phyloP scores from a whole-genome alignment of 2,329 filamentous ascomycete genomes.

The Incumbomyces lentus region DNA sequence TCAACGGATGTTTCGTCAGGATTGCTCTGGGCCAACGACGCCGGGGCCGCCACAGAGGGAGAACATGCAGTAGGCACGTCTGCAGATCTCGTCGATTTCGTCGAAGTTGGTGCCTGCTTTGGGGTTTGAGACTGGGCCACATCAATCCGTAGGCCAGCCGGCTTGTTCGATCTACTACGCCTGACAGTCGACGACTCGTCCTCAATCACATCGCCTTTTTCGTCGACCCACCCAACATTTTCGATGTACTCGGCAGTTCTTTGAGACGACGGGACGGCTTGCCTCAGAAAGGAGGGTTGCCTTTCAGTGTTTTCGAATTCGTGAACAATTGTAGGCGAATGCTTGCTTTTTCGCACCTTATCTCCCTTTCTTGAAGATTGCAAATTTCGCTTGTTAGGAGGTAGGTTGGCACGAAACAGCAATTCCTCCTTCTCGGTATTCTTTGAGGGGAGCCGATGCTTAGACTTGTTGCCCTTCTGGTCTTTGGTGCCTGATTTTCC shows the following conservation, averaged over 20 bases:
- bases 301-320: constrained; percentile 82
- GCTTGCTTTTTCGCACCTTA: constrained; percentile 53
- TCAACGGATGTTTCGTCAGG: too few species aligned
- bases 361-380: constrained; percentile 33
- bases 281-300: constrained; percentile 70
- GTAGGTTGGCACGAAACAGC: constrained; percentile 70
- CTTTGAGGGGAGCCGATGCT: constrained; percentile 56
- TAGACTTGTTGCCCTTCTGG: constrained; percentile 37
- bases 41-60: too few species aligned
- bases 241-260: constrained; percentile 61
- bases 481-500: constrained; percentile 30
- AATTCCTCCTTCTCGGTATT: constrained; percentile 74
- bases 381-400: constrained; percentile 40
- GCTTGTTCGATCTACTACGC: constrained; percentile 9
- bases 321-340: constrained; percentile 61
- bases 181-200: constrained; percentile 11
- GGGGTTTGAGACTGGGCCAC: constrained; percentile 14
- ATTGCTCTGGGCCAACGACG: too few species aligned
- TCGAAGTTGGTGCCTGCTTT: too few species aligned
- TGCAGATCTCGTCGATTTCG: too few species aligned
- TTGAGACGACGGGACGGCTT: constrained; percentile 35
- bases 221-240: constrained; percentile 80
- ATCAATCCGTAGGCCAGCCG: constrained; percentile 17
- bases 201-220: constrained; percentile 65
- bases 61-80: too few species aligned